Evolutionary conservation across 768 basidiomycete genomes (phyloP), one percentile per base, ranked within the genome.

Genomic region (Mrakia gelida): DNA sequence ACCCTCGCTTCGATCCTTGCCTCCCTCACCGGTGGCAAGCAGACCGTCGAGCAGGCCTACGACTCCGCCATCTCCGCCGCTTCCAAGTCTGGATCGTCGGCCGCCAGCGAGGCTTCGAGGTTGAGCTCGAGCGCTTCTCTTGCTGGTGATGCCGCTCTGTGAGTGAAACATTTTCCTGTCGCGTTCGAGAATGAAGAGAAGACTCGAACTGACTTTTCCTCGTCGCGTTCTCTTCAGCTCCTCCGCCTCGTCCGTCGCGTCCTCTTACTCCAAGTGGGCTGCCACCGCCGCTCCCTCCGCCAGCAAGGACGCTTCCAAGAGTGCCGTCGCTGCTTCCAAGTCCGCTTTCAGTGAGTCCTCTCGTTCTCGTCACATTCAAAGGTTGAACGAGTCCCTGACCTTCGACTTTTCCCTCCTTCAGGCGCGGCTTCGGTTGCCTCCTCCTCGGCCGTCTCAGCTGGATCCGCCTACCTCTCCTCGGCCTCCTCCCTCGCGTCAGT

Each of bases 1-100:
- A 91, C 89, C 81, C 84, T 95, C n/a, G 84, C 81, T 59, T 61
- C 75, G 32, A 83, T 85, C 28, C 80, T 84, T 87, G 34, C 83
- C 81, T 80, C 85, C 75, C 81, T 86, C 76, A 85, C 84, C 59
- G 81, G 82, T 52, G 78, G 81, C 41, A 79, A 83, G 49, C 68
- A 38, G 59, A 49, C 32, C 2, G 68, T 67, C 75, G 81, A 84
- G 76, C 81, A 82, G 70, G 82, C 81, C 41, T 78, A 81, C 67
- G 75, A 80, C 43, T 68, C 41, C 54, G 83, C 82, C 67, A 79
- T 81, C 75, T 80, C 79, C 68, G 82, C 82, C 54, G 82, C 80
- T 23, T 80, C 77, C 54, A 82, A 82, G 21, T 81, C 65, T 30
- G 54, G 68, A 28, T n/a, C 34, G 21, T 70, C 71, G 3, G 71